These are phyloP conservation scores for Fusarium buxicola DNA, from an alignment of 2,329 filamentous ascomycete species.

Conservation along the genomic window DNA sequence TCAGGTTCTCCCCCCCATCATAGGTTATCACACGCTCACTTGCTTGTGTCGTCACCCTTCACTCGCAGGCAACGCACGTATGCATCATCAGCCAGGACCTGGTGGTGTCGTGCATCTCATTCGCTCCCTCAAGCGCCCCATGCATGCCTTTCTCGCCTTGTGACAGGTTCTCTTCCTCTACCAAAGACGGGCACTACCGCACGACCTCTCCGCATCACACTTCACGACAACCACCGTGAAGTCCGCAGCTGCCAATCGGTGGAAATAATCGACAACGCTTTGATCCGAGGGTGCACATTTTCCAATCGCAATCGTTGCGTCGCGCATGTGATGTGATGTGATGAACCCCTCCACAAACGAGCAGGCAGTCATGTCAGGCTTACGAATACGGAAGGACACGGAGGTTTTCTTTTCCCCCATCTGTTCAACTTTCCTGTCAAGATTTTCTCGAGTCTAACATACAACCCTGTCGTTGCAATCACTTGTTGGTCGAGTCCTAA, in stretches of 20 bases:
- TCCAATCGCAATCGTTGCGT: conserved; percentile 2
- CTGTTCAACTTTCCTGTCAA: conserved; percentile 30
- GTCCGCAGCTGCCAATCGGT: conserved; percentile 26
- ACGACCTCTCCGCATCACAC: conserved; percentile 31
- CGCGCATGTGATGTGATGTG: conserved; percentile 36
- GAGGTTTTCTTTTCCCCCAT: conserved; percentile 19
- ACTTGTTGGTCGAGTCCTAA: conserved; percentile 14
- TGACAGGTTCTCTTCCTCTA: conserved; percentile 34
- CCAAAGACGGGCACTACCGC: conserved; percentile 20
- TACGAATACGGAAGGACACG: conserved; percentile 32
- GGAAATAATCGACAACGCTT: not conserved
- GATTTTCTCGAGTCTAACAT: conserved; percentile 9
- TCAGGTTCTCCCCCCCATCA: conserved; percentile 41
- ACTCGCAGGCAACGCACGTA: conserved; percentile 24
- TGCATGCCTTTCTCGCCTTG: conserved; percentile 40
- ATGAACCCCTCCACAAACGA: conserved; percentile 21
- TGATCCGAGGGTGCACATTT: conserved; percentile 20
- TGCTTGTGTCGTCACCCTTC: conserved; percentile 11
- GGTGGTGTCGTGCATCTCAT: conserved; percentile 38
- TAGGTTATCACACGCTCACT: conserved; percentile 31
- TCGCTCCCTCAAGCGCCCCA: conserved; percentile 33
- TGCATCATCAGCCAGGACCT: conserved; percentile 37
- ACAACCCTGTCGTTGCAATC: conserved; percentile 20
- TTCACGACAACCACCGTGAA: conserved; percentile 34
- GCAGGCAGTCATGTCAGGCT: conserved; percentile 13